These are phyloP conservation scores for Leishmania braziliensis DNA, from an alignment of 208 protist species.

Conservation along the genomic window DNA sequence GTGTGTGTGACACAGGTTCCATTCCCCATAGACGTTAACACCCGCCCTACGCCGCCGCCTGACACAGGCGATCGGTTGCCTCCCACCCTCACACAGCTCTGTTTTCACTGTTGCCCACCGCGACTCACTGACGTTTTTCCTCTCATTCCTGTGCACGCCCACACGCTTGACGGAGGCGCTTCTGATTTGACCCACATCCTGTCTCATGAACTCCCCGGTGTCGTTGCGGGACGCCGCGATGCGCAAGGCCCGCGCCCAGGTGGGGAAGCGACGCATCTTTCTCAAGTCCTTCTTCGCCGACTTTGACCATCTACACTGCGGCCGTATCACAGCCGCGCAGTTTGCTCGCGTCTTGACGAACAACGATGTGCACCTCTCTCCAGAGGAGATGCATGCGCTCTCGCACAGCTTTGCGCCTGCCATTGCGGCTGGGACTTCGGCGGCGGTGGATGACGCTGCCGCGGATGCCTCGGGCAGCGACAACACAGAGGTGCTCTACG, in stretches of 20 bases:
- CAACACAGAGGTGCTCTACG: slow-evolving; percentile 46
- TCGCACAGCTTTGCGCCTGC: slow-evolving; percentile 35
- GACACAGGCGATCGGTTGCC: not conserved
- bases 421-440: not conserved
- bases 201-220: slow-evolving; percentile 5
- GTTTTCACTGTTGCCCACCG: not conserved
- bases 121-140: not conserved
- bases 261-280: slow-evolving; percentile 69
- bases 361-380: slow-evolving; percentile 54
- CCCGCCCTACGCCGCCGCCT: not conserved
- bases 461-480: not conserved
- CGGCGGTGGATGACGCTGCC: slow-evolving; percentile 1
- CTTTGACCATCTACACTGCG: slow-evolving; percentile 79
- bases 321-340: slow-evolving; percentile 76
- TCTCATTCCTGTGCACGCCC: not conserved
- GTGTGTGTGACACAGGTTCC: not conserved
- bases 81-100: not conserved
- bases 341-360: slow-evolving; percentile 70
- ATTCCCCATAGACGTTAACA: not conserved
- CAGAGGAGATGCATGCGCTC: slow-evolving; percentile 49
- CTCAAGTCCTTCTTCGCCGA: slow-evolving; percentile 84
- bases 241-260: slow-evolving; percentile 49
- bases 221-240: slow-evolving; percentile 30
- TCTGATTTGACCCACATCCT: not conserved
- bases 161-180: not conserved